A percentile compares a stretch with the other conserved stretches of the same genome.
These are phyloP conservation scores for Aspergillus candidus DNA, from an alignment of 2,329 filamentous ascomycete genomes.

Conservation along the genomic window DNA sequence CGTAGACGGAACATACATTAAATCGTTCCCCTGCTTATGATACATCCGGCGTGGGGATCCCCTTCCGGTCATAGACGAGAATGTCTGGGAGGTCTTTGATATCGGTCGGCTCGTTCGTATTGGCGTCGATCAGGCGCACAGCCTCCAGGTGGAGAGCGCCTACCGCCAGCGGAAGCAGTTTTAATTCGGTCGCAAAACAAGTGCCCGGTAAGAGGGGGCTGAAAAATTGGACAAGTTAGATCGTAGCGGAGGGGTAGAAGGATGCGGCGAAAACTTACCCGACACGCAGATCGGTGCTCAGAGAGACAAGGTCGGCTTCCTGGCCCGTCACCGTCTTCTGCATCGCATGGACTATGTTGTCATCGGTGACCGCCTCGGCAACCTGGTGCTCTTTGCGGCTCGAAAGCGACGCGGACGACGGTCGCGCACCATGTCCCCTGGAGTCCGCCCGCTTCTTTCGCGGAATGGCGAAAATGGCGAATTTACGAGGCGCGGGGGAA, in stretches of 20 bases:
- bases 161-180: constrained; percentile 46
- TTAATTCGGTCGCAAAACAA: constrained; percentile 52
- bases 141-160: constrained; percentile 50
- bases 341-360: constrained; percentile 51
- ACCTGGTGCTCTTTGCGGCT: constrained; percentile 33
- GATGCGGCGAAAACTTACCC: constrained; percentile 40
- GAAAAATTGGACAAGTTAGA: constrained; percentile 5
- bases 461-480: constrained; percentile 50
- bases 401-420: constrained; percentile 41
- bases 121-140: constrained; percentile 50
- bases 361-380: constrained; percentile 51
- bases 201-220: constrained; percentile 50
- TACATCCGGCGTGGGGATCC: not conserved
- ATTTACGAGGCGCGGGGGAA: constrained; percentile 47
- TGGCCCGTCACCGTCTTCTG: constrained; percentile 47
- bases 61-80: constrained; percentile 33
- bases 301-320: constrained; percentile 48
- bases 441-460: constrained; percentile 40
- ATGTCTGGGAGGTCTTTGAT: constrained; percentile 53
- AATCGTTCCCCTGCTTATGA: too few species aligned
- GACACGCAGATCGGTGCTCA: constrained; percentile 54
- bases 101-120: constrained; percentile 50
- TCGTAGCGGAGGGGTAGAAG: not conserved
- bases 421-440: constrained; percentile 38
- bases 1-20: too few species aligned